Percentiles rank a stretch among this genome's conserved stretches.
These are phyloP conservation scores for Metarhizium album DNA, from an alignment of 2,329 filamentous ascomycete species.

Conservation along the genomic window DNA sequence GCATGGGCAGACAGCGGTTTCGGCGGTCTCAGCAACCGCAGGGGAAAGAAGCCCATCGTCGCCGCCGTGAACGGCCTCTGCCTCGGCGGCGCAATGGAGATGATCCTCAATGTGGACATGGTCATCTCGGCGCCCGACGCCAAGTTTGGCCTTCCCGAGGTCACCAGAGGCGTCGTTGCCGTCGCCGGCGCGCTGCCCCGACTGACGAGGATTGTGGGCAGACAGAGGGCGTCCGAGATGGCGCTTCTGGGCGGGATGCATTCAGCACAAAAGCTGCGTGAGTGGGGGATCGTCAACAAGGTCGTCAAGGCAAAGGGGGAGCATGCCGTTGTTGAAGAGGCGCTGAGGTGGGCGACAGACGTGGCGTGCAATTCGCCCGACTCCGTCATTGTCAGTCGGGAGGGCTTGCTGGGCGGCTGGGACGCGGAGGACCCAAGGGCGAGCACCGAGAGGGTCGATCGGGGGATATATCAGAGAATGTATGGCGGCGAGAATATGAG, in stretches of 20 bases:
- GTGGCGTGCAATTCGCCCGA: conserved; percentile 64
- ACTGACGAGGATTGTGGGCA: conserved; percentile 53
- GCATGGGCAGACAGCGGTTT: conserved; percentile 42
- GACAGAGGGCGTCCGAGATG: conserved; percentile 61
- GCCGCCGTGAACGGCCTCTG: conserved; percentile 68
- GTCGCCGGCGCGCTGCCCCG: conserved; percentile 61
- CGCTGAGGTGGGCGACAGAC: conserved; percentile 48
- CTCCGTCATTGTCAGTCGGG: conserved; percentile 61
- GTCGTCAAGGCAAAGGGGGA: conserved; percentile 36
- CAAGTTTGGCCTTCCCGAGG: conserved; percentile 60
- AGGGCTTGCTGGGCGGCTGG: conserved; percentile 63
- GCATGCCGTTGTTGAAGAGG: conserved; percentile 38
- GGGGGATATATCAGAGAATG: conserved; percentile 41
- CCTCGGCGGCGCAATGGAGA: conserved; percentile 68
- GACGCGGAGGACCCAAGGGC: conserved; percentile 55
- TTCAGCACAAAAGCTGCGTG: conserved; percentile 44
- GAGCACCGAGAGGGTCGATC: conserved; percentile 45
- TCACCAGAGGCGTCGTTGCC: conserved; percentile 58
- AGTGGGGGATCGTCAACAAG: conserved; percentile 62
- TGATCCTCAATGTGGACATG: conserved; percentile 63
- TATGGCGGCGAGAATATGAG: background rate
- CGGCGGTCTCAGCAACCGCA: conserved; percentile 53
- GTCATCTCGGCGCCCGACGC: conserved; percentile 50
- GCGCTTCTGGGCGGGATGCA: conserved; percentile 53
- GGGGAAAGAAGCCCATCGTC: conserved; percentile 64